Evolutionary conservation across 169 alveolate genomes (phyloP).

Genomic region (Pseudocohnilembus persalinus): DNA sequence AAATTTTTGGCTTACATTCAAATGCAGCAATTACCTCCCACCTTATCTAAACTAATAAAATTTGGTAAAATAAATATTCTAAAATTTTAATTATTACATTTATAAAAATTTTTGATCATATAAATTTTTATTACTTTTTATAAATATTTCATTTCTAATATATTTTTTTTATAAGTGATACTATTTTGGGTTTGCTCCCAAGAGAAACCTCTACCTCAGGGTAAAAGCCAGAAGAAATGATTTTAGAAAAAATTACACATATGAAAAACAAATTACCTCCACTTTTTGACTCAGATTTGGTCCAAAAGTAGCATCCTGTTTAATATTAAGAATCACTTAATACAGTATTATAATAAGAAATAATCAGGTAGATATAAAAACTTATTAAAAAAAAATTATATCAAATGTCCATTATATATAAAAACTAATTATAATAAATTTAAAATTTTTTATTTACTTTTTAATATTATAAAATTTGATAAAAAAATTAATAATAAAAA

Average conservation of each 20-base stretch:
- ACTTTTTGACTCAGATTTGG: slow-evolving; percentile 80
- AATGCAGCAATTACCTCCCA: slow-evolving; percentile 93
- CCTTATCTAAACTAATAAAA: slow-evolving; percentile 76
- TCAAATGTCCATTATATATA: no score
- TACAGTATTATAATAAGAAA: slow-evolving; percentile 78
- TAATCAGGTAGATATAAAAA: slow-evolving; percentile 50
- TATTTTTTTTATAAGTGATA: slow-evolving; percentile 30
- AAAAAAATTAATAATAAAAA: not conserved
- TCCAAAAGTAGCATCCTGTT: slow-evolving; percentile 86
- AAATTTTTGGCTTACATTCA: slow-evolving; percentile 90
- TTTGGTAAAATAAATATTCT: no score
- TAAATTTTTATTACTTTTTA: not conserved
- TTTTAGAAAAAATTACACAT: slow-evolving; percentile 64
- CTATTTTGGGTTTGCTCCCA: slow-evolving; percentile 5
- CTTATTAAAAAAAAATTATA: not conserved
- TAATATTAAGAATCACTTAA: slow-evolving; percentile 86
- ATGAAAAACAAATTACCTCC: slow-evolving; percentile 77
- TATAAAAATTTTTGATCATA: slow-evolving; percentile 75
- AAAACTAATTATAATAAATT: not conserved
- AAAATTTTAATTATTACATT: slow-evolving; percentile 71
- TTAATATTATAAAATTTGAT: slow-evolving; percentile 3
- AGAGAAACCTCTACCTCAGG: slow-evolving; percentile 64
- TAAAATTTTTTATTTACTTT: slow-evolving; percentile 12
- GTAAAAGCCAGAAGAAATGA: slow-evolving; percentile 67
- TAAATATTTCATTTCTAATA: not conserved